Base-by-base conservation (phyloP, 108 stramenopile genomes). In the Skeletonema grethae region DNA sequence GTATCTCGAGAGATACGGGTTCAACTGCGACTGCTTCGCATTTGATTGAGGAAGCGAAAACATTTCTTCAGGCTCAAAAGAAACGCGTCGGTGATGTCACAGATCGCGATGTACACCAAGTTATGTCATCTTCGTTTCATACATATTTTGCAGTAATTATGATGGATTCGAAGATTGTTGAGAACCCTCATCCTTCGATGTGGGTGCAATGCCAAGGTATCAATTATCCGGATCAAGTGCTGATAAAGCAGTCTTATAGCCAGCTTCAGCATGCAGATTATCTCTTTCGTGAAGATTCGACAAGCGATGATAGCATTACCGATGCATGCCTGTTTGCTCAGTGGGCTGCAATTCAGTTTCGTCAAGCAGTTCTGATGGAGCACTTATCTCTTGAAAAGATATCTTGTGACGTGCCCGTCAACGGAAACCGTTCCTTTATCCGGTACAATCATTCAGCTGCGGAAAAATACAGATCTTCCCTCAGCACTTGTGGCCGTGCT, bases 321-420 rank as follows among this genome's bases (percentile, higher is more conserved):
- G 67, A 73, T 41, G 67, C 62, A 22, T 62, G 56, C 31, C 65
- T 69, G 22, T 80, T 59, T 53, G 79, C 61, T 22, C 79, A 73
- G 64, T 69, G 71, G 71, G 79, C 79, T 32, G 79, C 79, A 5
- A 61, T 80, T 56, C 79, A 68, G 62, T 48, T 80, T 15, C 56
- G 63, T 24, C 55, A 58, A 36, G 59, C 79, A 57, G 69, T 80
- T 35, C 12, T 80, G 20, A 57, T 46, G 20, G 79, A 80, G 35
- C 67, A 80, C 28, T 53, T 45, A 30, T 60, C 57, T 38, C 57
- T 66, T 18, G 38, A 9, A 34, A 58, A 18, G 16, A 18, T 16
- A 10, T 15, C 46, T 57, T 20, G 29, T 48, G 48, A 67, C 9
- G 4, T 58, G 20, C 18, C 30, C 12, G 31, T 5, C 34, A 63